These are phyloP conservation scores for Dryas drummondii DNA, from an alignment of 306 rosid genomes.

Conservation along the genomic window DNA sequence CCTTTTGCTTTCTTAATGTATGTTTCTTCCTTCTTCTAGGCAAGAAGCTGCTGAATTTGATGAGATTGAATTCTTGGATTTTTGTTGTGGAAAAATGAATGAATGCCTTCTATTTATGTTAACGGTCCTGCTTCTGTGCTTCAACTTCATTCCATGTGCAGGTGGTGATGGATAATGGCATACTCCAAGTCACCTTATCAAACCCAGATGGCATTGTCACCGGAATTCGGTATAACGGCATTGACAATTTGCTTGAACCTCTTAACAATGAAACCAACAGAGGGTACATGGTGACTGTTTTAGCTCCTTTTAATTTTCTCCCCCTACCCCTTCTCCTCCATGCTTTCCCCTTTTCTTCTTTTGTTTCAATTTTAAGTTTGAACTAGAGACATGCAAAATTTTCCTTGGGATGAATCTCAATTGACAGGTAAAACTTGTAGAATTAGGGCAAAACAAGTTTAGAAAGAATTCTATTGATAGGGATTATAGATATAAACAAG, in stretches of 20 bases:
- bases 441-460: not conserved
- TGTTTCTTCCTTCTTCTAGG: not conserved
- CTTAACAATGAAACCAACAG: conserved; percentile 74
- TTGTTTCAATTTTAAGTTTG: not conserved
- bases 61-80: conserved; percentile 1
- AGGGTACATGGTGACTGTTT: conserved; percentile 52
- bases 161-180: conserved; percentile 96
- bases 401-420: not conserved
- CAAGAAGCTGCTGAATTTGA: conserved; percentile 2
- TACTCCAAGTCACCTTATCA: conserved; percentile 77
- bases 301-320: not conserved
- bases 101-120: not conserved
- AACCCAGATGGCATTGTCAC: conserved; percentile 87
- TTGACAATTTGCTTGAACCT: conserved; percentile 87
- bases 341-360: not conserved
- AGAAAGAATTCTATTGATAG: not conserved
- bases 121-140: not conserved
- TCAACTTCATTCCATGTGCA: conserved; percentile 37
- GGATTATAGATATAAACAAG: not conserved
- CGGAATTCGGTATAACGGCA: conserved; percentile 67
- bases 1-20: not conserved
- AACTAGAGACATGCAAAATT: not conserved
- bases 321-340: not conserved
- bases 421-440: too few species aligned
- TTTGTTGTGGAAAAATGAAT: not conserved